phyloP scores from a whole-genome alignment of 352 stramenopile species.

The Sclerospora graminicola region DNA sequence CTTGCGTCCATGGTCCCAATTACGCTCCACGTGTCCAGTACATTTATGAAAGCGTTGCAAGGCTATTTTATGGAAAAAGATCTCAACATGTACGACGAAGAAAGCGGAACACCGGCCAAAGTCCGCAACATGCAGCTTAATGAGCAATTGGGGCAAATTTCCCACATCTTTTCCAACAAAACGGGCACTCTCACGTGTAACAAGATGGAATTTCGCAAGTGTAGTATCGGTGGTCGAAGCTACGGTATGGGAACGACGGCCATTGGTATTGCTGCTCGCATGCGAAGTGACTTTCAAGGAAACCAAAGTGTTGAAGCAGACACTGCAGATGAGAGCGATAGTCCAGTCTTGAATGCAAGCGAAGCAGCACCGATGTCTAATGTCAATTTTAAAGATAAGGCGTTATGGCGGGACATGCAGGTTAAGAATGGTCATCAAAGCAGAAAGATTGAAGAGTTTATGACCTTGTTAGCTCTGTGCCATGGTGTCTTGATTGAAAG shows the following conservation, averaged over 20 bases:
- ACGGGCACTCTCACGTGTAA: slow-evolving; percentile 84
- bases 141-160: slow-evolving; percentile 86
- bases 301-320: slow-evolving; percentile 28
- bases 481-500: slow-evolving; percentile 96
- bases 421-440: slow-evolving; percentile 25
- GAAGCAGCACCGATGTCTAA: slow-evolving; percentile 31
- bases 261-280: slow-evolving; percentile 59
- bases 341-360: slow-evolving; percentile 19
- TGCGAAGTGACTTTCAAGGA: slow-evolving; percentile 56
- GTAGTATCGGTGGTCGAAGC: slow-evolving; percentile 61
- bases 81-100: slow-evolving; percentile 79
- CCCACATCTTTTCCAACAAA: slow-evolving; percentile 96
- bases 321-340: slow-evolving; percentile 24
- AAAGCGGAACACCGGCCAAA: slow-evolving; percentile 55
- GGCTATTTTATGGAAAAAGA: slow-evolving; percentile 79
- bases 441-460: slow-evolving; percentile 72
- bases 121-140: slow-evolving; percentile 84
- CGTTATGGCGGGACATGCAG: slow-evolving; percentile 47
- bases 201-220: slow-evolving; percentile 88
- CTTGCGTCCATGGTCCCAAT: slow-evolving; percentile 81
- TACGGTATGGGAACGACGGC: slow-evolving; percentile 82
- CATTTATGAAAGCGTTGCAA: slow-evolving; percentile 86
- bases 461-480: slow-evolving; percentile 81
- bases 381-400: slow-evolving; percentile 74
- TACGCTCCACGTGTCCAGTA: slow-evolving; percentile 84